Conservation (phyloP, 2,329 filamentous ascomycete genomes). For the Rutstroemia sp. region DNA sequence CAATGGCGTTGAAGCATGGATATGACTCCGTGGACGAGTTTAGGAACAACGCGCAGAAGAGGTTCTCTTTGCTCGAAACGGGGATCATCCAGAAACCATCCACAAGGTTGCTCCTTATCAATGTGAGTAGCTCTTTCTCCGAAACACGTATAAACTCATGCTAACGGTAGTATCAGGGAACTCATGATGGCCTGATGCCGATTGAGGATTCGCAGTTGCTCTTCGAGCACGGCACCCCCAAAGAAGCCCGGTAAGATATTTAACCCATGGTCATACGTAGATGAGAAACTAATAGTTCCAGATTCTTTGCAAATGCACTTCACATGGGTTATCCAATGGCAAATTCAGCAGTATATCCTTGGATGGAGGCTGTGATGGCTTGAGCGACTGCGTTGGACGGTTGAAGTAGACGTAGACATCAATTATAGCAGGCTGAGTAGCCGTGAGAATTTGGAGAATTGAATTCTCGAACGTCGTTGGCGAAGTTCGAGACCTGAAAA, state of each 20-base stretch:
- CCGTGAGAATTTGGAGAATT: too few relatives aligned
- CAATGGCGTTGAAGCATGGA: slow-evolving; percentile 56
- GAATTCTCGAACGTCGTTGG: too few relatives aligned
- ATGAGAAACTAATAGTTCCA: slow-evolving; percentile 4
- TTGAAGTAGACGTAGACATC: too few relatives aligned
- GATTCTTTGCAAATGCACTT: slow-evolving; percentile 49
- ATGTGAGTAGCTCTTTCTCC: slow-evolving; percentile 35
- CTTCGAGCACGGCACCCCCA: slow-evolving; percentile 56
- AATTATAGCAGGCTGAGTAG: too few relatives aligned
- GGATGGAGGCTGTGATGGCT: slow-evolving; percentile 48
- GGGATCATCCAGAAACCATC: slow-evolving; percentile 49
- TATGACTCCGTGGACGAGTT: slow-evolving; percentile 50
- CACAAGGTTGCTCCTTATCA: slow-evolving; percentile 52
- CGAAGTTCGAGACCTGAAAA: too few relatives aligned
- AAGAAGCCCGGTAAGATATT: slow-evolving; percentile 48
- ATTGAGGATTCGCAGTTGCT: slow-evolving; percentile 61
- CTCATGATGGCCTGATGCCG: slow-evolving; percentile 56
- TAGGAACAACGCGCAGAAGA: slow-evolving; percentile 45
- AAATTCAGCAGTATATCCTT: slow-evolving; percentile 50
- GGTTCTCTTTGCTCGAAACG: slow-evolving; percentile 54
- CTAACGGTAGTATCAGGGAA: slow-evolving; percentile 37
- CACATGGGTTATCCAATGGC: slow-evolving; percentile 64
- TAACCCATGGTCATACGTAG: neutral
- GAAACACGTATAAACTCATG: neutral
- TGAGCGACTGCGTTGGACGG: neutral